A percentile compares a stretch with the other conserved stretches of the same genome.
phyloP scores from a whole-genome alignment of 2,329 filamentous ascomycete genomes.

The Colletotrichum musae region DNA sequence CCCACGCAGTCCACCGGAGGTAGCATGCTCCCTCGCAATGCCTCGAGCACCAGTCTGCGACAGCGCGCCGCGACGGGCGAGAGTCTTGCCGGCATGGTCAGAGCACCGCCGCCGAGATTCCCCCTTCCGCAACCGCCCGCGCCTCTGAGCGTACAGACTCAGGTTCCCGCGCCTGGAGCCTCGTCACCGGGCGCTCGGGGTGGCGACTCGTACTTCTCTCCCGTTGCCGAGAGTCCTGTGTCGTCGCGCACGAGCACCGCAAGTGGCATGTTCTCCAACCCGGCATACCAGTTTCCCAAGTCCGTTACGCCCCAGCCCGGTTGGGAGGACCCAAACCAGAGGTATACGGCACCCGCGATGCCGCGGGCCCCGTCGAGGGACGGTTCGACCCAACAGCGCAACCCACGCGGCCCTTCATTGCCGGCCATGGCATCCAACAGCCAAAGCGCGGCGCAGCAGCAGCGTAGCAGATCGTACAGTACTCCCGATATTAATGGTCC shows the following conservation, averaged over 20 bases:
- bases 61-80: conserved; percentile 83
- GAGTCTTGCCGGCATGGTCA: conserved; percentile 70
- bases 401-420: conserved; percentile 83
- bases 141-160: conserved; percentile 79
- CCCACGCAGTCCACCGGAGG: conserved; percentile 52
- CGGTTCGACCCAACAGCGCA: conserved; percentile 74
- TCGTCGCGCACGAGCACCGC: conserved; percentile 82
- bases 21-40: conserved; percentile 71
- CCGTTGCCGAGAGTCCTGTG: conserved; percentile 82
- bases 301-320: conserved; percentile 76
- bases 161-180: conserved; percentile 54
- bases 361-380: conserved; percentile 86
- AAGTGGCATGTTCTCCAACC: conserved; percentile 77
- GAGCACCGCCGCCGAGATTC: conserved; percentile 79
- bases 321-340: conserved; percentile 81
- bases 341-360: conserved; percentile 91
- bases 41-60: conserved; percentile 81
- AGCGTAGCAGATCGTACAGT: conserved; percentile 90
- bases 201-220: conserved; percentile 95
- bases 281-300: conserved; percentile 79
- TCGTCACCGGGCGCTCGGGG: conserved; percentile 73
- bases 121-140: conserved; percentile 72
- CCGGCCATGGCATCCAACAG: conserved; percentile 76
- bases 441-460: conserved; percentile 73
- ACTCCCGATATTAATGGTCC: conserved; percentile 92